Evolutionary conservation across 225 moss, liverwort and hornwort species (phyloP), one percentile per base, ranked within the genome.

Genomic region (Polytrichum formosum): DNA sequence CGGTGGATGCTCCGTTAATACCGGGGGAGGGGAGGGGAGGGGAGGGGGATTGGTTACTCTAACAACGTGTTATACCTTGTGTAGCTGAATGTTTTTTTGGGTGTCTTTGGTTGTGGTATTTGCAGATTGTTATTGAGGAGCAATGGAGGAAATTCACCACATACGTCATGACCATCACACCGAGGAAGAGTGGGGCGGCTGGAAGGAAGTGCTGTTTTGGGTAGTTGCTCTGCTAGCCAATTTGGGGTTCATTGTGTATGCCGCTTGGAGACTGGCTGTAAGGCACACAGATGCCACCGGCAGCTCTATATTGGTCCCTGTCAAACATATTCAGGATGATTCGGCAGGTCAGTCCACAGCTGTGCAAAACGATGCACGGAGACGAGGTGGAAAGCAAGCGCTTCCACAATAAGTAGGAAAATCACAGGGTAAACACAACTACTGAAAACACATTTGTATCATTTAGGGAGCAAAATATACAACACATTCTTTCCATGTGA

Each of bases 231-330:
- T 92, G 55, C 1, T 84, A 23, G 67, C 26, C 8, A 79, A 94
- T 28, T 2, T 88, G 1, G 88, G 63, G 53, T 69, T 90, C 56
- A 83, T 94, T 28, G 0, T 88, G 0, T 87, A 76, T 28, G 88
- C 91, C 55, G 87, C 92, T 55, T 94, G 94, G 94, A 83, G 85
- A 66, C 74, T 91, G 64, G 91, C 94, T 55, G 87, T 83, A 72
- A 80, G 80, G 62, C 94, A 94, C 73, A 94, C 94, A 19, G 94
- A 94, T 76, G 90, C 94, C 71, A 94, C 94, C 18, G 94, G 94
- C 54, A 87, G 88, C 80, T 85, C 94, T 55, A 67, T 94, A 25
- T 54, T 90, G 79, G 90, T 94, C 5, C 64, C 73, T 1, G 53
- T 87, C 70, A 87, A 85, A 61, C 70, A 70, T 21, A 75, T 81